Evolutionary conservation across 805 yeast genomes (phyloP), one percentile per base, ranked within the genome.

Genomic region (Huiozyma naganishii): DNA sequence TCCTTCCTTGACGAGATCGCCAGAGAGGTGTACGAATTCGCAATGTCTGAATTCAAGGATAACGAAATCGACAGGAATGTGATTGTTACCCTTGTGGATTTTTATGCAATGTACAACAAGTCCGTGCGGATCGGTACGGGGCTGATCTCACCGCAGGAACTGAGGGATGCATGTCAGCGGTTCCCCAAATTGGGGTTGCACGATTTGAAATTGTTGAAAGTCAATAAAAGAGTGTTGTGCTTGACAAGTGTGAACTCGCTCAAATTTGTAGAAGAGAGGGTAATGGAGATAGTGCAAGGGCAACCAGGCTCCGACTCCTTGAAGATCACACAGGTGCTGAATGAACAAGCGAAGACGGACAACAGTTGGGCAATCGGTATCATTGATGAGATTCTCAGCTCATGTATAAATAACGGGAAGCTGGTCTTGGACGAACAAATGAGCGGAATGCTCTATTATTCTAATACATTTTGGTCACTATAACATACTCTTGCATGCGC

Each of bases 21-120:
- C 0, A 71, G 95, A 42, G 89, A 86, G 54, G 57, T 90, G 3
- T 79, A 86, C 36, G 95, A 84, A 52, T 88, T 77, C 59, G 65
- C 48, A 55, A 66, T 47, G 57, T 64, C 54, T 51, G 76, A 41
- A 52, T 79, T 27, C 51, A 79, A 44, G 29, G 61, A 54, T 27
- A 80, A 80, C 38, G 85, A 83, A 2, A 65, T 79, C 13, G 41
- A 44, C 36, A 41, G 41, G 23, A 48, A 44, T 30, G 42, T 48
- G 6, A 51, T 62, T 52, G 66, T 83, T 10, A 70, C 86, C 0
- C 51, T 82, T 32, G 71, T 75, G 41, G 90, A 83, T 52, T 55
- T 83, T 13, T 83, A 71, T 59, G 76, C 80, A 0, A 49, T 76
- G 27, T 83, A 78, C 62, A 83, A 83, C 51, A 68, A 82, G 47